Percentiles rank a stretch among this genome's conserved stretches.
These are phyloP conservation scores for Solanum tarapatanum DNA, from an alignment of 257 asterid species.

Conservation along the genomic window DNA sequence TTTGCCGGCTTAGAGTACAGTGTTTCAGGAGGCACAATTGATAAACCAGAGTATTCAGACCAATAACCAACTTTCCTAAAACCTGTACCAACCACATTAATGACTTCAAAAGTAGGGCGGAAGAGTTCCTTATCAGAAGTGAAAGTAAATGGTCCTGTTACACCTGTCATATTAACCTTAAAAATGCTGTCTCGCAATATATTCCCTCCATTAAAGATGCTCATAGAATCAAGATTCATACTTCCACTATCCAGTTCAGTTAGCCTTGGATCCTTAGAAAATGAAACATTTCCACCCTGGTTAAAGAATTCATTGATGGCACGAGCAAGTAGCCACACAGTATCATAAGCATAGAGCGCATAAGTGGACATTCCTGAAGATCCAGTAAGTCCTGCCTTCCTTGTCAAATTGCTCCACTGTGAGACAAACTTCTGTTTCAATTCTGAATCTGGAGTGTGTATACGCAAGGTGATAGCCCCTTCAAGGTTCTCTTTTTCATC, in stretches of 20 bases:
- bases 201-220: conserved; percentile 36
- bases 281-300: conserved; percentile 28
- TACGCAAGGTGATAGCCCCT: conserved; percentile 41
- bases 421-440: conserved; percentile 20
- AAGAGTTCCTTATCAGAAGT: conserved; percentile 27
- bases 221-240: conserved; percentile 22
- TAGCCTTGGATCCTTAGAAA: conserved; percentile 25
- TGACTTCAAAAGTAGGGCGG: conserved; percentile 44
- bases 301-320: conserved; percentile 41
- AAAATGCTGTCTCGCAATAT: conserved; percentile 24
- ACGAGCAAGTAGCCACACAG: conserved; percentile 56
- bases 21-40: conserved; percentile 33
- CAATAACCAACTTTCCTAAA: conserved; percentile 34
- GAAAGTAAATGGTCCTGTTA: conserved; percentile 37
- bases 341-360: conserved; percentile 50
- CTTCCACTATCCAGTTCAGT: conserved; percentile 7
- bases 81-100: conserved; percentile 44
- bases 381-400: background rate
- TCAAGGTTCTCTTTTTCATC: conserved; percentile 15
- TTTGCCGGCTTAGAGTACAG: conserved; percentile 20
- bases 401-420: conserved; percentile 29
- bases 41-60: conserved; percentile 50
- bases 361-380: conserved; percentile 22
- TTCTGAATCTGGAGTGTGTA: conserved; percentile 29
- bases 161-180: conserved; percentile 37